phyloP scores from a whole-genome alignment of 176 grass and related monocot genomes.

The Avena eriantha region DNA sequence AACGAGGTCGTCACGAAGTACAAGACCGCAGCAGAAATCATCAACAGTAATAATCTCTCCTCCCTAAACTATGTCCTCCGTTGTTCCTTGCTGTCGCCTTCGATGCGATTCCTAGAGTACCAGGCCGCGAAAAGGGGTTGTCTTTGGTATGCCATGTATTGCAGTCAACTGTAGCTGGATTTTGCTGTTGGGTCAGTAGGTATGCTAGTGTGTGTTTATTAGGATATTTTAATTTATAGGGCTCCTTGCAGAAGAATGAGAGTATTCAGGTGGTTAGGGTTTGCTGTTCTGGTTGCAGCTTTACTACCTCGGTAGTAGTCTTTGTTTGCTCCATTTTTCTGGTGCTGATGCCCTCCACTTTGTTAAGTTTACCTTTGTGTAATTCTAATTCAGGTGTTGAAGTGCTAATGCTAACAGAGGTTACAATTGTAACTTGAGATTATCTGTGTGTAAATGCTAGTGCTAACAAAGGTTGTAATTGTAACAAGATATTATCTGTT shows the following conservation, averaged over 20 bases:
- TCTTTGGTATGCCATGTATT: neutral
- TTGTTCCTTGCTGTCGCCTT: neutral
- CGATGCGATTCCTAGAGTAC: neutral
- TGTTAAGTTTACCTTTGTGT: neutral
- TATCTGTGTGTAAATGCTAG: neutral
- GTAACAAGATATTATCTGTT: too few species aligned
- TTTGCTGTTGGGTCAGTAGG: constrained; percentile 11
- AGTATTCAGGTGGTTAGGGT: neutral
- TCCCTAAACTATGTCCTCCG: neutral
- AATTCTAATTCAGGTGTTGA: neutral
- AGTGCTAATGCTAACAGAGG: neutral
- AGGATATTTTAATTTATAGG: neutral
- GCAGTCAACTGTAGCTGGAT: constrained; percentile 9
- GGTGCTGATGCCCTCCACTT: neutral
- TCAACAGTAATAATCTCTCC: constrained; percentile 74
- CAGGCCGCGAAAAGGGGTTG: neutral
- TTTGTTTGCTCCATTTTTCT: neutral
- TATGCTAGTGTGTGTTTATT: neutral
- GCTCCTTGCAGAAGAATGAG: neutral
- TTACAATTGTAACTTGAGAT: too few species aligned
- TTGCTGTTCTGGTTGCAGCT: neutral
- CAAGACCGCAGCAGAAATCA: constrained; percentile 89
- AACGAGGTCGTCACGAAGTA: constrained; percentile 97
- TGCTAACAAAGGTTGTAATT: too few species aligned
- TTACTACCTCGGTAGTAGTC: neutral